Evolutionary conservation across 129 eudicot species (phyloP).

Genomic region (Logfia minima): DNA sequence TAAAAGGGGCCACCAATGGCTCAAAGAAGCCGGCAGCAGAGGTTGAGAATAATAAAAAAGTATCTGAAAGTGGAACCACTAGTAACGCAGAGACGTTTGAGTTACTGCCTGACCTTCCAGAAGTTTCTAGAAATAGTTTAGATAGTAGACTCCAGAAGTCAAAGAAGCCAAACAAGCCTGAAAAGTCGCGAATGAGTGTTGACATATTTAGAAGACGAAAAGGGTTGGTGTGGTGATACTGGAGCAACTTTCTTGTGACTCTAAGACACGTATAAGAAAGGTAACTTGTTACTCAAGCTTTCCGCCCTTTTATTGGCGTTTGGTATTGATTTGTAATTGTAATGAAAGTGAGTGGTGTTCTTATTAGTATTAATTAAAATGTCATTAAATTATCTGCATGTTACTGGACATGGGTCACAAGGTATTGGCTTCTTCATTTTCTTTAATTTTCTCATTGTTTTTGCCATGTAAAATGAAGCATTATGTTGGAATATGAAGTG

Average conservation of each 20-base stretch:
- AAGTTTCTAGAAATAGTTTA: conserved; percentile 89
- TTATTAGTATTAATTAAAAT: conserved; percentile 21
- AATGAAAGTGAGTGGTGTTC: conserved; percentile 22
- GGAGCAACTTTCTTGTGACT: conserved; percentile 21
- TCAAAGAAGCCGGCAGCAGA: conserved; percentile 40
- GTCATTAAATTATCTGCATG: conserved; percentile 29
- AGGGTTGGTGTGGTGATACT: conserved; percentile 66
- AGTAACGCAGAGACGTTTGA: conserved; percentile 45
- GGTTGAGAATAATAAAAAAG: conserved; percentile 45
- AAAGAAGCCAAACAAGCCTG: conserved; percentile 79
- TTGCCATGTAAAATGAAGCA: conserved; percentile 32
- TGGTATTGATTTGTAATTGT: conserved; percentile 17
- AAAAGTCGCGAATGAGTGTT: conserved; percentile 82
- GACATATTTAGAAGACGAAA: conserved; percentile 76
- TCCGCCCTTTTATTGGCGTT: conserved; percentile 7
- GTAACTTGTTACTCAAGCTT: conserved; percentile 31
- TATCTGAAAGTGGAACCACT: conserved; percentile 48
- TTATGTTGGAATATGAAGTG: conserved; percentile 24
- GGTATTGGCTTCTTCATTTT: conserved; percentile 21
- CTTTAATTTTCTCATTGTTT: not conserved
- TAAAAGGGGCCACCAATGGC: conserved; percentile 45
- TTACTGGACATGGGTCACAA: conserved; percentile 29
- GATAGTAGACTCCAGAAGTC: conserved; percentile 93
- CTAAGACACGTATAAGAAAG: conserved; percentile 27
- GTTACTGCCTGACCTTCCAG: conserved; percentile 55